phyloP scores from a whole-genome alignment of 148 eudicot genomes.

The Rhododendron kiyosumense region DNA sequence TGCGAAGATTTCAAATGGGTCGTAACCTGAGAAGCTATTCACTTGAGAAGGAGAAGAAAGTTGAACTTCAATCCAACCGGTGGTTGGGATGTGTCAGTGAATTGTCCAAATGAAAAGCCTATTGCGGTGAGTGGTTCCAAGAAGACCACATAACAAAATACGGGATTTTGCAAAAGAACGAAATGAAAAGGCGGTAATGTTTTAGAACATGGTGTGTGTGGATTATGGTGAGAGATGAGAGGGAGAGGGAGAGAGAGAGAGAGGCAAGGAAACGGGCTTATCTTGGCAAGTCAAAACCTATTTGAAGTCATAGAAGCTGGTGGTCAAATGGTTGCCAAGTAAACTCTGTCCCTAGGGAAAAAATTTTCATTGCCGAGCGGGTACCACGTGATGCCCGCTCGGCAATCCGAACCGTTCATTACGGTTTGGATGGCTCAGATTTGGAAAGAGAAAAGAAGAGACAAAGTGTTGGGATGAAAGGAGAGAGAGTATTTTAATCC shows the following conservation, averaged over 20 bases:
- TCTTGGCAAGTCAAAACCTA: not conserved
- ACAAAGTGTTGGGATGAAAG: too few relatives aligned
- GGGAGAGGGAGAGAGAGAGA: not conserved
- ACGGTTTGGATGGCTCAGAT: too few relatives aligned
- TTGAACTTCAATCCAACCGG: not conserved
- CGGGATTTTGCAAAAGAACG: not conserved
- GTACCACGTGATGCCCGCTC: too few relatives aligned
- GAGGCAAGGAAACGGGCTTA: not conserved
- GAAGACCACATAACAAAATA: slow-evolving; percentile 10
- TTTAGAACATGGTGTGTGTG: not conserved
- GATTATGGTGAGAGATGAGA: not conserved
- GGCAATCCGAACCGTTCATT: too few relatives aligned
- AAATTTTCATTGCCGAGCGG: too few relatives aligned
- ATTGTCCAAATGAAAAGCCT: not conserved
- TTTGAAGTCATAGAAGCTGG: not conserved
- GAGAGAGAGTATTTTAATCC: too few relatives aligned
- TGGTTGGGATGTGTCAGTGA: not conserved
- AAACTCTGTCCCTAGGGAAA: not conserved
- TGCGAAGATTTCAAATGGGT: not conserved
- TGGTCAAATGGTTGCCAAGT: slow-evolving; percentile 5
- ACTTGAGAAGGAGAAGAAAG: not conserved
- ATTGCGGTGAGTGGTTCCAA: slow-evolving; percentile 21
- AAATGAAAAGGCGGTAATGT: not conserved
- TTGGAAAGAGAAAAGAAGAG: too few relatives aligned
- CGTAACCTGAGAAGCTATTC: not conserved